phyloP scores from a whole-genome alignment of 768 basidiomycete species.

The Tulasnella sp. region DNA sequence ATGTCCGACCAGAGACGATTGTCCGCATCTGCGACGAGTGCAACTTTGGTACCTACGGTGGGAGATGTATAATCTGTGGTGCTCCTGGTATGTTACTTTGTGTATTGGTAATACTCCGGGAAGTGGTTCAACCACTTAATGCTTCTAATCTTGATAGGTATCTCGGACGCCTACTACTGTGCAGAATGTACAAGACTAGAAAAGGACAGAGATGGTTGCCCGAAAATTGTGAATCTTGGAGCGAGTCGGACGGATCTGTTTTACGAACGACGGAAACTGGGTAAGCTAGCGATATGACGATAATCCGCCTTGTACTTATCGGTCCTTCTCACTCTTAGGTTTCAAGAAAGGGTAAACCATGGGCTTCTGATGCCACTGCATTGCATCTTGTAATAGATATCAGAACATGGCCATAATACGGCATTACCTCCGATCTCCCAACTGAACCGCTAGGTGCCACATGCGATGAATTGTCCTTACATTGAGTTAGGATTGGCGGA shows the following conservation, averaged over 20 bases:
- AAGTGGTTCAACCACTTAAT: neutral
- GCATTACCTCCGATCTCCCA: no score
- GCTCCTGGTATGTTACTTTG: conserved; percentile 75
- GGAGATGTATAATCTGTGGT: conserved; percentile 95
- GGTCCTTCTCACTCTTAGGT: conserved; percentile 29
- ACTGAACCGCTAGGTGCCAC: no score
- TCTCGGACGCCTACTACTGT: conserved; percentile 98
- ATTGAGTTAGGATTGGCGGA: no score
- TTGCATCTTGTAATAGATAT: no score
- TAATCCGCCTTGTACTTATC: neutral
- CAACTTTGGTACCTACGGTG: conserved; percentile 97
- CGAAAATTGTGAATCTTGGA: conserved; percentile 95
- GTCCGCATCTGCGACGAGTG: conserved; percentile 99
- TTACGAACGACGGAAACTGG: conserved; percentile 77
- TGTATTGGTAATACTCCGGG: neutral
- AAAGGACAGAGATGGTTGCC: conserved; percentile 96
- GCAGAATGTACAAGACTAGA: conserved; percentile 94
- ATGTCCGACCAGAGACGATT: conserved; percentile 94
- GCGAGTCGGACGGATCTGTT: conserved; percentile 86
- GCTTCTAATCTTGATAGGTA: conserved; percentile 42
- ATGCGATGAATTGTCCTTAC: no score
- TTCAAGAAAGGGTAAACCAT: conserved; percentile 50
- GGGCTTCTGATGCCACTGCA: no score
- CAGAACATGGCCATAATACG: no score
- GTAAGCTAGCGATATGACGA: conserved; percentile 30